Percentiles rank a stretch among this genome's conserved stretches.
Conservation (phyloP, 2,329 filamentous ascomycete species). For the Ophiosphaerella herpotricha region DNA sequence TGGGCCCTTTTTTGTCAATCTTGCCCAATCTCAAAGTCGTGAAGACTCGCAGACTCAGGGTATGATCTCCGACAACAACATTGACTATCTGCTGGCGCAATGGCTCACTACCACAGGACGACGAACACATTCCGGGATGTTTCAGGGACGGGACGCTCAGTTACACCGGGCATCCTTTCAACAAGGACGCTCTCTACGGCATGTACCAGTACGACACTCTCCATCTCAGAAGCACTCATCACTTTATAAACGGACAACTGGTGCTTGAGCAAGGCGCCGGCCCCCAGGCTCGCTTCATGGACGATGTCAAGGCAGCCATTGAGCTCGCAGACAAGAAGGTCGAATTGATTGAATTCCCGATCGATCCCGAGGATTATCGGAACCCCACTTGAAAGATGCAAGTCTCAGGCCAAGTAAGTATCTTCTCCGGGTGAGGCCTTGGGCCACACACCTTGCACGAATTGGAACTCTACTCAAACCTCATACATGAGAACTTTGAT, state of each 20-base stretch:
- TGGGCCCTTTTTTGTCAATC: constrained; percentile 2
- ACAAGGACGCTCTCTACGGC: constrained; percentile 20
- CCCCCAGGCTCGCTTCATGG: constrained; percentile 15
- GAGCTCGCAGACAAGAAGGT: background rate
- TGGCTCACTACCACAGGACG: background rate
- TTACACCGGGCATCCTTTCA: background rate
- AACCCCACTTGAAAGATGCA: too few relatives aligned
- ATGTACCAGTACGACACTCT: constrained; percentile 24
- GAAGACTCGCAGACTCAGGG: constrained; percentile 16
- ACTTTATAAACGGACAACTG: constrained; percentile 10
- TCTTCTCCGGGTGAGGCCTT: too few relatives aligned
- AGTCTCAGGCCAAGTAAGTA: too few relatives aligned
- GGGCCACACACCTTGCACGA: too few relatives aligned
- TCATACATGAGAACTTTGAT: too few relatives aligned
- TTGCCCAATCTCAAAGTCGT: constrained; percentile 13
- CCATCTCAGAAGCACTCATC: constrained; percentile 13
- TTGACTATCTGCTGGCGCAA: background rate
- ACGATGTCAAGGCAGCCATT: constrained; percentile 19
- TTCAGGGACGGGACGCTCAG: constrained; percentile 4
- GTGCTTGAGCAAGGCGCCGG: constrained; percentile 11
- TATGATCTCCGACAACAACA: background rate
- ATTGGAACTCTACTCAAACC: too few relatives aligned
- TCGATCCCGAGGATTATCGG: too few relatives aligned
- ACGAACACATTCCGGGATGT: constrained; percentile 23
- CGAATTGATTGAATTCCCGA: too few relatives aligned